These are phyloP conservation scores for Verticillium zaregamsianum DNA, from an alignment of 2,329 filamentous ascomycete species.

Conservation along the genomic window DNA sequence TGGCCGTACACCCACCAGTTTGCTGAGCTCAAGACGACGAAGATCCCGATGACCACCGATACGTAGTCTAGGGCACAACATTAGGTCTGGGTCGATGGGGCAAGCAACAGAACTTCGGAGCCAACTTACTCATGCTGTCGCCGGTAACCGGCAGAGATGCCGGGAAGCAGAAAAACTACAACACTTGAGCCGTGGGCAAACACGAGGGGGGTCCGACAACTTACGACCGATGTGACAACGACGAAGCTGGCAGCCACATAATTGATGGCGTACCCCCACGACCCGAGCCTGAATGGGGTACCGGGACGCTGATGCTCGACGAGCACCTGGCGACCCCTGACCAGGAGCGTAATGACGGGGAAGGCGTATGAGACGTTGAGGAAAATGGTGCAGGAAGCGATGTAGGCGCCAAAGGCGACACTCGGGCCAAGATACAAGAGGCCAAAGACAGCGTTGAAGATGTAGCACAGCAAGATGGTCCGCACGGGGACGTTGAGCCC, in stretches of 20 bases:
- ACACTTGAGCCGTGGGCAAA: background rate
- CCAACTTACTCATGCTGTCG: constrained; percentile 23
- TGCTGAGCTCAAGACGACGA: constrained; percentile 7
- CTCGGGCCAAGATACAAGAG: constrained; percentile 40
- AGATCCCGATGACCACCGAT: constrained; percentile 30
- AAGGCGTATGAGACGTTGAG: constrained; percentile 41
- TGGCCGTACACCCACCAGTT: constrained; percentile 2
- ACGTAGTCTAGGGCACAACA: constrained; percentile 25
- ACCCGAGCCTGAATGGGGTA: constrained; percentile 24
- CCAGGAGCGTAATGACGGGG: constrained; percentile 32
- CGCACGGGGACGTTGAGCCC: constrained; percentile 36
- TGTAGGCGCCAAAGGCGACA: constrained; percentile 42
- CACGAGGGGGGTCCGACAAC: constrained; percentile 1
- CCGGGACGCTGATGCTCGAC: constrained; percentile 18
- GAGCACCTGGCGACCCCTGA: constrained; percentile 29
- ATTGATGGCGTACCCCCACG: constrained; percentile 24
- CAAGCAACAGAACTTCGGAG: background rate
- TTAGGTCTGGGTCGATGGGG: background rate
- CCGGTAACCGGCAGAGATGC: constrained; percentile 20
- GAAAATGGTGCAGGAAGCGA: constrained; percentile 39
- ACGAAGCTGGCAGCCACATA: constrained; percentile 28
- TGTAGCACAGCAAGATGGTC: constrained; percentile 33
- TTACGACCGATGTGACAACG: constrained; percentile 31
- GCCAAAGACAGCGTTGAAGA: constrained; percentile 39
- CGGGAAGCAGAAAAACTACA: constrained; percentile 28